Conservation (phyloP, 2,329 filamentous ascomycete species). For the Penicillium sp. region DNA sequence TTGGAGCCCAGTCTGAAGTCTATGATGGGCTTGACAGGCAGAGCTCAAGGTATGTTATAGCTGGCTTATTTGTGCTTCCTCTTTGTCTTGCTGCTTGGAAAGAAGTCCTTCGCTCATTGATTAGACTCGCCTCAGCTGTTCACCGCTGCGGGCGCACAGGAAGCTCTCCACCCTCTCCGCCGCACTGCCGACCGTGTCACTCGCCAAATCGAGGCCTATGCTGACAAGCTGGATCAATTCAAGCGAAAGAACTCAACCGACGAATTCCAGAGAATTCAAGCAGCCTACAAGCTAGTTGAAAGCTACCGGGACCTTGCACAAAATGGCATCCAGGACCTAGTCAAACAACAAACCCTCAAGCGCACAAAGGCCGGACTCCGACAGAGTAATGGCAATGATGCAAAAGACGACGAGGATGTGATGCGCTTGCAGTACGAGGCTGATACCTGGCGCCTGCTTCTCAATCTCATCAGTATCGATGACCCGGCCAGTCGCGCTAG, state of each 20-base stretch:
- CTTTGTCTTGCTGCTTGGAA: background rate
- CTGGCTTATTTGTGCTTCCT: too few relatives aligned
- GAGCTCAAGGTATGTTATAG: constrained; percentile 13
- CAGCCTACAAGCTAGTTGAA: constrained; percentile 67
- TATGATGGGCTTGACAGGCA: constrained; percentile 9
- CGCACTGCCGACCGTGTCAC: constrained; percentile 68
- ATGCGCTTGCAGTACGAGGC: constrained; percentile 75
- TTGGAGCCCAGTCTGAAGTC: constrained; percentile 19
- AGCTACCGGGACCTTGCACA: constrained; percentile 61
- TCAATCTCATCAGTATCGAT: constrained; percentile 69
- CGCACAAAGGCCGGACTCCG: constrained; percentile 37
- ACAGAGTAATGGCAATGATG: constrained; percentile 23
- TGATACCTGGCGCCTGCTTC: constrained; percentile 86
- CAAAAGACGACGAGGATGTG: constrained; percentile 33
- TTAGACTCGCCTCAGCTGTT: constrained; percentile 37
- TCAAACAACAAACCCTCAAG: constrained; percentile 39
- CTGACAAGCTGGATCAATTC: constrained; percentile 77
- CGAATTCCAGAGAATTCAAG: constrained; percentile 58
- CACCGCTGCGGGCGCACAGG: constrained; percentile 49
- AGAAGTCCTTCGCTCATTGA: constrained; percentile 8
- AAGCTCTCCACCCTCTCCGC: constrained; percentile 60
- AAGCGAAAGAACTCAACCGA: constrained; percentile 51
- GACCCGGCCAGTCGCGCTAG: constrained; percentile 52
- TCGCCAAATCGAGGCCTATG: constrained; percentile 83
- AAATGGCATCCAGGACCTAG: constrained; percentile 48